Base-by-base conservation (phyloP, 1,284 basidiomycete species). In the Irpex lacteus region DNA sequence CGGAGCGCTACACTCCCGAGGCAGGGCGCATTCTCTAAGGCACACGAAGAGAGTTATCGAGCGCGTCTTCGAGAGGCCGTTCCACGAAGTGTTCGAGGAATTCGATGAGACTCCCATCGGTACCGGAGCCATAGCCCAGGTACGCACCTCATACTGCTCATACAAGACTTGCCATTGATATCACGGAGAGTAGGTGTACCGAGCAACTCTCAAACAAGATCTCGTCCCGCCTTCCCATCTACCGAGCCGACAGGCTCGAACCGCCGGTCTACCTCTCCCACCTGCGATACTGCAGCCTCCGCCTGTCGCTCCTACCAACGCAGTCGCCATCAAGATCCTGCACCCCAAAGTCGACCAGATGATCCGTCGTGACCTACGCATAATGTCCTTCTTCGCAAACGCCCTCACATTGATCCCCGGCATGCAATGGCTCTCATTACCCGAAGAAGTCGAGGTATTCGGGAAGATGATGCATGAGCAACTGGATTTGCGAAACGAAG, bases 381-480 rank as follows among this genome's bases (percentile, higher is more conserved):
- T 99, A 78, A 96, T 99, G 95, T 82, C 85, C 40, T 91, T 98
- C 80, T 98, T 98, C 74, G 96, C 98, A 19, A 82, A 83, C 52
- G 75, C 86, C 55, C 83, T 99, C 69, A 88, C 94, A 63, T 63
- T 90, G 18, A 77, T 99, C 62, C 98, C 98, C 0, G 95, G 96
- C 13, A 95, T 98, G 87, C 85, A 96, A 70, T 99, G 98, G 98
- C 78, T 99, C 47, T 98, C 95, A 8, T 85, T 99, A 9, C 95
- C 96, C 0, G 95, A 99, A 72, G 98, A 99, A 76, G 97, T 98
- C 3, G 80, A 87, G 9, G 95, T 97, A 0, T 99, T 99, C 74
- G 94, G 96, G 2, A 80, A 84, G n/a, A 97, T 99, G 94, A 99
- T 99, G 98, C 86, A 89, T 72, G 91, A 90, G 70, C 98, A 99